Evolutionary conservation across 345 rosid species (phyloP).

Genomic region (Euphorbia peplus): DNA sequence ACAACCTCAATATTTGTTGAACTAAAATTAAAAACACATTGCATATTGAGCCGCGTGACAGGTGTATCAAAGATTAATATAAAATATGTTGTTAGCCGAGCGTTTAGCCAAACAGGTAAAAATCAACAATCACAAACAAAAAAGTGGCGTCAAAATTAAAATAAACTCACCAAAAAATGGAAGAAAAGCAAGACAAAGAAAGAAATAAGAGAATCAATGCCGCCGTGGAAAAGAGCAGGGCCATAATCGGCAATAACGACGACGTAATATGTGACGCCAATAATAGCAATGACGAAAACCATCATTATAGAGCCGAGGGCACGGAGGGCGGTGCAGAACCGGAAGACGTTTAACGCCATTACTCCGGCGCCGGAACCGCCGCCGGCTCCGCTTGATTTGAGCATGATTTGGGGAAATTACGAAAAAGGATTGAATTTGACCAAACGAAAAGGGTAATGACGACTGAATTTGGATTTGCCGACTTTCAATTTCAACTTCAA

Average conservation of each 20-base stretch:
- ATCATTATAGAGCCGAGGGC: slow-evolving; percentile 82
- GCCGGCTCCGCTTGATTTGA: slow-evolving; percentile 12
- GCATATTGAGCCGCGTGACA: too few species aligned
- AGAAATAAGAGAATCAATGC: slow-evolving; percentile 43
- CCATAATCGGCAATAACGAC: slow-evolving; percentile 60
- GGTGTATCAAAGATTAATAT: too few species aligned
- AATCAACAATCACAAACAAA: too few species aligned
- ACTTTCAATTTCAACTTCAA: slow-evolving; percentile 6
- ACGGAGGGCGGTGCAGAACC: slow-evolving; percentile 70
- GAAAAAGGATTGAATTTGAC: neutral
- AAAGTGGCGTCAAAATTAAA: neutral
- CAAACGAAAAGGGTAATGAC: slow-evolving; percentile 1
- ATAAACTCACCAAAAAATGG: slow-evolving; percentile 54
- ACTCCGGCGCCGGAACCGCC: too few species aligned
- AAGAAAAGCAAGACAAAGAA: slow-evolving; percentile 43
- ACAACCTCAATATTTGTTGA: too few species aligned
- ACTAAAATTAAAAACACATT: too few species aligned
- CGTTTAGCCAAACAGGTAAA: neutral
- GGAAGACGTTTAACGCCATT: slow-evolving; percentile 84
- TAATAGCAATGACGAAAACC: slow-evolving; percentile 50
- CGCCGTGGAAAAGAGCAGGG: slow-evolving; percentile 61
- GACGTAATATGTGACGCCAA: slow-evolving; percentile 62
- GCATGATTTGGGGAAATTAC: neutral
- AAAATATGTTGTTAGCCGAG: too few species aligned
- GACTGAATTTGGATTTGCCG: slow-evolving; percentile 6